Base-by-base conservation (phyloP, 1,284 basidiomycete genomes). In the Cerioporus squamosus region DNA sequence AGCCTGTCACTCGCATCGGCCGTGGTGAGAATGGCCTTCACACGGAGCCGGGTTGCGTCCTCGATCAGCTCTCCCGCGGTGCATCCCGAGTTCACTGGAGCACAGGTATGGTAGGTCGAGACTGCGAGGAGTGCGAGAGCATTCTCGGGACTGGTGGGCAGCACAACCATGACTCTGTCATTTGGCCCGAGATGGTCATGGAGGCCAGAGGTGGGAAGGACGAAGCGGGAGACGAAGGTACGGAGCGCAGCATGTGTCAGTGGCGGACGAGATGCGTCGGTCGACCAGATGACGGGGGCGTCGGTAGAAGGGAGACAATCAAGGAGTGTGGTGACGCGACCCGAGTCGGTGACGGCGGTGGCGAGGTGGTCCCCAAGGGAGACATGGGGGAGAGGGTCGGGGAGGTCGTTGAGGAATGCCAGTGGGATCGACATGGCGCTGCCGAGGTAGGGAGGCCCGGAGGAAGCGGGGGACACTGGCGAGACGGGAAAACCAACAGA, bases 131-230 rank as follows among this genome's bases (percentile, higher is more conserved):
- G 60, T 20, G 63, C 63, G 29, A 64, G 60, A 1, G 63, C 63
- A 22, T 64, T 64, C 53, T 64, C 63, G 33, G 63, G 60, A 31
- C 63, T 64, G 0, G 63, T 64, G 10, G 63, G 63, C 36, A 64
- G 63, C 5, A 60, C 60, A 44, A 64, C 63, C 55, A 64, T 60
- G 47, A 64, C 56, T 14, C 63, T 53, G 47, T 64, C 63, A 26
- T 64, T 64, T 39, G 63, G 63, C 0, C 53, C 57, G 5, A 62
- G 47, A 4, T 23, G 39, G 8, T 49, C 51, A 22, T 60, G 63
- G 18, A 64, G 53, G 36, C 60, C 63, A 17, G 63, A 62, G 33
- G 63, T 60, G 5, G 63, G 63, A 31, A 64, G 46, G 10, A 43
- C 52, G 48, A 64, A 64, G 39, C 47, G 55, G 8, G 60, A 55